These are phyloP conservation scores for Cytospora schulzeri DNA, from an alignment of 2,329 filamentous ascomycete species.

Conservation along the genomic window DNA sequence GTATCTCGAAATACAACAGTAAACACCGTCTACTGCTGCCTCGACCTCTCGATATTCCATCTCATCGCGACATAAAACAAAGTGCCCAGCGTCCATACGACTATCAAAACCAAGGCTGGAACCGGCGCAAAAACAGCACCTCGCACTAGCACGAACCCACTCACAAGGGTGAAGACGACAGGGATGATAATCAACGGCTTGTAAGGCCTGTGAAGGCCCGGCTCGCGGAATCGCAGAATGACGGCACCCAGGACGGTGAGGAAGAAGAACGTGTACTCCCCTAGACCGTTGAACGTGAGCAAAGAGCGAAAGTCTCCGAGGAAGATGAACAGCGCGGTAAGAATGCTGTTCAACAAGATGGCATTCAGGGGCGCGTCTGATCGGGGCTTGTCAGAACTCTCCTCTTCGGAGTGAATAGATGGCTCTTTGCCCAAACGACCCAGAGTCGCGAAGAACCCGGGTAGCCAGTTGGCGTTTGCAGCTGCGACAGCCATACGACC, in stretches of 20 bases:
- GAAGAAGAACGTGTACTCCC: conserved; percentile 66
- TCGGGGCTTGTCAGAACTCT: conserved; percentile 18
- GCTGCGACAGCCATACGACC: conserved; percentile 64
- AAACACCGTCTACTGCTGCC: not conserved
- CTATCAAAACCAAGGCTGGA: conserved; percentile 54
- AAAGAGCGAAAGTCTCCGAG: conserved; percentile 63
- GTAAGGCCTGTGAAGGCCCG: conserved; percentile 56
- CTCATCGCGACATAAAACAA: conserved; percentile 41
- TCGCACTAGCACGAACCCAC: conserved; percentile 60
- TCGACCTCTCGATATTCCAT: not conserved
- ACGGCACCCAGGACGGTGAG: conserved; percentile 62
- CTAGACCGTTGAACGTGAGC: conserved; percentile 61
- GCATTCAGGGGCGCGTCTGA: conserved; percentile 59
- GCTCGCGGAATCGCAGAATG: conserved; percentile 58
- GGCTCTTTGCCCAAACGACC: conserved; percentile 43
- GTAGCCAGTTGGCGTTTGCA: conserved; percentile 55
- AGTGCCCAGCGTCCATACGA: conserved; percentile 53
- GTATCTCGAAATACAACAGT: not conserved
- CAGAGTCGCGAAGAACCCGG: conserved; percentile 46
- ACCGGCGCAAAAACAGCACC: conserved; percentile 61
- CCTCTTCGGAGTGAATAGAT: not conserved
- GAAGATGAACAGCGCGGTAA: conserved; percentile 60
- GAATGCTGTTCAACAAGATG: conserved; percentile 49
- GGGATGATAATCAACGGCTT: conserved; percentile 55
- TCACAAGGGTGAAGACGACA: conserved; percentile 56